Base-by-base conservation (phyloP, 2,329 filamentous ascomycete genomes). In the Thelonectria discophora region DNA sequence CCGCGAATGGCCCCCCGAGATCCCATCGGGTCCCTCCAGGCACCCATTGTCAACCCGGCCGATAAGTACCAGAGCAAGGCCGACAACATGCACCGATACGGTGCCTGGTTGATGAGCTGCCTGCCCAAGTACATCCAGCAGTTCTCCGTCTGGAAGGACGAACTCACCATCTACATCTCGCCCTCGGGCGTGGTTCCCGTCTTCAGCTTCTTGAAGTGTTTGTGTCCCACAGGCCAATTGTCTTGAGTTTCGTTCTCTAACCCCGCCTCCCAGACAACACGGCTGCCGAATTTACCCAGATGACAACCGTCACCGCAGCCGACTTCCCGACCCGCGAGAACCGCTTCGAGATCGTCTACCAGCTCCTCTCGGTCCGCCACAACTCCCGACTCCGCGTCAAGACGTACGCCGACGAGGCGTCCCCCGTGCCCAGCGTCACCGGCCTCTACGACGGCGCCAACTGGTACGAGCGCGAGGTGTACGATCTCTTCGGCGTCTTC, bases 131-230 rank as follows among this genome's bases (percentile, higher is more conserved):
- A 97, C 81, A 88, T 99, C 73, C 96, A 99, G 83, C 95, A 99
- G 82, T 98, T 98, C 83, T 97, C 94, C 12, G 94, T 99, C 58
- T 99, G 95, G 95, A 99, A 99, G 83, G 95, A 99, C 77, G 95
- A 99, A 81, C 88, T 99, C 76, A 93, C 91, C 72, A 92, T 97
- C 77, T 94, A 96, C 80, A 95, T 98, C 74, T 85, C 92, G 49
- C 95, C 95, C 1, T 82, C 91, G 39, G 95, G 93, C 69, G 88
- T 98, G 71, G 87, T 97, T 70, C 95, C 95, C 40, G 91, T 97
- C 73, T 94, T 99, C 79, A 88, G 86, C 64, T 99, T 99, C 83
- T 85, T 99, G 73, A 98, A 98, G 82, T 87, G 87, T 88, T 75
- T 60, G 75, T 73, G 54, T 13, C 24, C 49, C 20, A 13, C 34